Conservation (phyloP, 129 eudicot species). For the Tagetes patula region DNA sequence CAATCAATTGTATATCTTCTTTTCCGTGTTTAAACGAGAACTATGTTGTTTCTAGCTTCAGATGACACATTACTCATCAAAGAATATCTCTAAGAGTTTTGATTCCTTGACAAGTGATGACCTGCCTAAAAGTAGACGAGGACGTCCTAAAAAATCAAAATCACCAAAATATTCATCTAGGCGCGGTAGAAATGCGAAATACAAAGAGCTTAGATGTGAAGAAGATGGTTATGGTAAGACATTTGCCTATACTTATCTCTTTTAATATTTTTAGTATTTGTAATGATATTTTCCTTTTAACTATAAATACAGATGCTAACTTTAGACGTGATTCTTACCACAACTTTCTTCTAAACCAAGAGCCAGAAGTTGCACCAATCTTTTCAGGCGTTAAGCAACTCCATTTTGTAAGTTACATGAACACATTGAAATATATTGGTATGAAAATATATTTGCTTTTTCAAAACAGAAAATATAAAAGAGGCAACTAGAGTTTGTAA, state of each 20-base stretch:
- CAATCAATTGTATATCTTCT: background rate
- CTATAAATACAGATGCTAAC: conserved; percentile 14
- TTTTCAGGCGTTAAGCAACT: conserved; percentile 27
- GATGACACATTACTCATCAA: background rate
- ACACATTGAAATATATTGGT: background rate
- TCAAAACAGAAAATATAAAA: background rate
- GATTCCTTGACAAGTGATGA: background rate
- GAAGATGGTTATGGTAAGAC: conserved; percentile 25
- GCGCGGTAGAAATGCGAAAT: background rate
- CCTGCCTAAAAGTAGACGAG: conserved; percentile 27
- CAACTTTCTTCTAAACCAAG: background rate
- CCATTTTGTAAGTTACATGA: conserved; percentile 36
- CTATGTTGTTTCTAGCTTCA: background rate
- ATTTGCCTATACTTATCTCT: background rate
- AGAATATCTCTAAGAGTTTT: background rate
- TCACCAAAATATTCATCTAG: background rate
- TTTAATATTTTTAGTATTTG: background rate
- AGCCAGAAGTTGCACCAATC: conserved; percentile 16
- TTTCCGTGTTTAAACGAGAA: background rate
- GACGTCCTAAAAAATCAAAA: conserved; percentile 26
- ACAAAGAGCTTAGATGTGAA: conserved; percentile 4
- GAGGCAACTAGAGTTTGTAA: too few species aligned
- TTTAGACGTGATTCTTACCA: conserved; percentile 38
- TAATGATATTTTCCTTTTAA: background rate
- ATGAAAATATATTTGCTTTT: background rate